Percentiles rank a stretch among this genome's conserved stretches.
These are phyloP conservation scores for Schizophyllum amplum DNA, from an alignment of 1,284 basidiomycete species.

Conservation along the genomic window DNA sequence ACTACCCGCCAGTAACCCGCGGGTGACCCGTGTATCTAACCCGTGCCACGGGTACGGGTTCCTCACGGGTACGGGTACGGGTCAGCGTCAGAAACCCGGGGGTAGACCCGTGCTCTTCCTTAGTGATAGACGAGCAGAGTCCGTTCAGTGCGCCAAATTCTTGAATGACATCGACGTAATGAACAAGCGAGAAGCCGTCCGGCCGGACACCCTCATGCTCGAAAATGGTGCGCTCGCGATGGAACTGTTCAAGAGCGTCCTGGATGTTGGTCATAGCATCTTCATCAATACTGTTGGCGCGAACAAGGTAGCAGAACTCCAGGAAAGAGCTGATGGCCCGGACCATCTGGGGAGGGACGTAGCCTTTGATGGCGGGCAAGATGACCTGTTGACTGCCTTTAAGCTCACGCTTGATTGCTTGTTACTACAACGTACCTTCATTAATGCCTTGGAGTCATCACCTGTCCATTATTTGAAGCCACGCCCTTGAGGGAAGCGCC, in stretches of 20 bases:
- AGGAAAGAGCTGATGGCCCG: conserved; percentile 13
- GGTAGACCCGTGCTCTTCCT: conserved; percentile 13
- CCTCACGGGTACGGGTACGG: too few species aligned
- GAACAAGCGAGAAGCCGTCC: conserved; percentile 12
- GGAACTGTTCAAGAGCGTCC: conserved; percentile 15
- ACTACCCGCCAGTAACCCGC: too few species aligned
- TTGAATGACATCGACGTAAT: conserved; percentile 11
- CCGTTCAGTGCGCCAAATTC: conserved; percentile 15
- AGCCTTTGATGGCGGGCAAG: conserved; percentile 10
- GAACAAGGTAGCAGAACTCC: conserved; percentile 20
- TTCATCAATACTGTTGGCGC: conserved; percentile 10
- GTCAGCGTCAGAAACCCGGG: too few species aligned
- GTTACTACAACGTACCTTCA: conserved; percentile 12
- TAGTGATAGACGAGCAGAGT: conserved; percentile 14
- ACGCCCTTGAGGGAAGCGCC: conserved; percentile 11
- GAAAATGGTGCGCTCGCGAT: conserved; percentile 18
- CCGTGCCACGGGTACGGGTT: too few species aligned
- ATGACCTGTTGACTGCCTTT: conserved; percentile 9
- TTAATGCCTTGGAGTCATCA: conserved; percentile 14
- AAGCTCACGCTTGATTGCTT: background rate
- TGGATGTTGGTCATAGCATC: conserved; percentile 15
- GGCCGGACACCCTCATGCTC: conserved; percentile 11
- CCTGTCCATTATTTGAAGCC: conserved; percentile 17
- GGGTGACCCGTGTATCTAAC: too few species aligned
- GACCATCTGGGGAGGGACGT: conserved; percentile 11